phyloP scores from a whole-genome alignment of 2,329 filamentous ascomycete genomes.

The Parafenestella ontariensis region DNA sequence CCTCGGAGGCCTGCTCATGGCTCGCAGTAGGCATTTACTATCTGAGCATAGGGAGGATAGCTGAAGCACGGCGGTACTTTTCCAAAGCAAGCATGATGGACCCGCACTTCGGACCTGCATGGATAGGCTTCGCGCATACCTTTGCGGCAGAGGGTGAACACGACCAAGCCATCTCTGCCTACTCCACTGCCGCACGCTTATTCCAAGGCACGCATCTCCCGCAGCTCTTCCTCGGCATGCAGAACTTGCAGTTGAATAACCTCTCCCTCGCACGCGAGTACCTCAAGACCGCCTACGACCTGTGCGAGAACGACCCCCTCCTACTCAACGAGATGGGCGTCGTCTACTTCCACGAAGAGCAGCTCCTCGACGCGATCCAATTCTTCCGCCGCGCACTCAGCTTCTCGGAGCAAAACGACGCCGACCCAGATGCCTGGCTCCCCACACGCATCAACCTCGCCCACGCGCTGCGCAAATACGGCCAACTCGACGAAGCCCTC shows the following conservation, averaged over 20 bases:
- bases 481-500: conserved; percentile 74
- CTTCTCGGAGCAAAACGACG: conserved; percentile 80
- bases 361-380: conserved; percentile 74
- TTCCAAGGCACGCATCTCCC: conserved; percentile 98
- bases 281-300: conserved; percentile 82
- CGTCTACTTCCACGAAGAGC: conserved; percentile 91
- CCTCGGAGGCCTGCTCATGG: conserved; percentile 90
- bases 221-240: conserved; percentile 96
- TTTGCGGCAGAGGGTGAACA: conserved; percentile 98
- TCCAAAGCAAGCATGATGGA: conserved; percentile 98
- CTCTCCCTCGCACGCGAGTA: conserved; percentile 94
- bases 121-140: conserved; percentile 98
- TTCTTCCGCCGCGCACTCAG: conserved; percentile 80
- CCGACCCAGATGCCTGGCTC: conserved; percentile 82
- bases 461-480: conserved; percentile 80
- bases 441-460: conserved; percentile 87
- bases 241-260: conserved; percentile 95
- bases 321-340: conserved; percentile 95
- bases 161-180: conserved; percentile 96
- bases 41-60: conserved; percentile 84
- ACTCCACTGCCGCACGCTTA: conserved; percentile 90
- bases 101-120: conserved; percentile 93
- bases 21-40: conserved; percentile 96
- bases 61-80: conserved; percentile 94
- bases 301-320: conserved; percentile 85